Base-by-base conservation (phyloP, 2,329 filamentous ascomycete genomes). In the Hypoxylon sp. region DNA sequence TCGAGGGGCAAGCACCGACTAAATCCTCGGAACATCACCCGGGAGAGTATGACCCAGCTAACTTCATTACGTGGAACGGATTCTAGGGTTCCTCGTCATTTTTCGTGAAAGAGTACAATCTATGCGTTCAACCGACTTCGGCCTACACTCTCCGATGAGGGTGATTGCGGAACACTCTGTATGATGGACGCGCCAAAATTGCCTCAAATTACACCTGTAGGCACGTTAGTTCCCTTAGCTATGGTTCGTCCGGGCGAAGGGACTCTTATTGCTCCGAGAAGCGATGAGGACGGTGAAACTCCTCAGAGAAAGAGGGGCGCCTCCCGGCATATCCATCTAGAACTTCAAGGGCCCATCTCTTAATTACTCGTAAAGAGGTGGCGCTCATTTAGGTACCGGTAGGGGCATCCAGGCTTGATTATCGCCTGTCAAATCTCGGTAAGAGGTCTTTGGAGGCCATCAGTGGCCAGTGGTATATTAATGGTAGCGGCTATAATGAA, bases 401-500 rank as follows among this genome's bases (percentile, higher is more conserved):
- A 48, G 17, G 39, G 17, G 17, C 11, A 11, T 29, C 51, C 42
- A 50, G 48, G 5, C 42, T 33, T 55, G 19, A 1, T 26, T 13
- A 13, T 39, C 31, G 5, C 19, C 24, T 17, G 51, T 26, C 3
- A 26, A 5, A 5, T 14, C 37, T 5, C 29, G 19, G 9, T 33
- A 22, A 22, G n/a, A n/a, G 24, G 14, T 11, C 31, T 48, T 22
- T 8, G 22, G 8, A 29, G 14, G 42, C 22, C 14, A 5, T 33
- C n/a, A 19, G 24, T 42, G 31, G 33, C 13, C 42, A 24, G 9
- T 37, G 8, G 6, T 39, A 62, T 47, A 62, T 62, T 37, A 39
- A 55, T 14, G 6, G 31, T 17, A 47, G 33, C 31, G 19, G 44
- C n/a, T 39, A 58, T 55, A 62, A 62, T 62, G 42, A 50, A 26